Conservation (phyloP, 169 alveolate species). For the Eimeria sp. region DNA sequence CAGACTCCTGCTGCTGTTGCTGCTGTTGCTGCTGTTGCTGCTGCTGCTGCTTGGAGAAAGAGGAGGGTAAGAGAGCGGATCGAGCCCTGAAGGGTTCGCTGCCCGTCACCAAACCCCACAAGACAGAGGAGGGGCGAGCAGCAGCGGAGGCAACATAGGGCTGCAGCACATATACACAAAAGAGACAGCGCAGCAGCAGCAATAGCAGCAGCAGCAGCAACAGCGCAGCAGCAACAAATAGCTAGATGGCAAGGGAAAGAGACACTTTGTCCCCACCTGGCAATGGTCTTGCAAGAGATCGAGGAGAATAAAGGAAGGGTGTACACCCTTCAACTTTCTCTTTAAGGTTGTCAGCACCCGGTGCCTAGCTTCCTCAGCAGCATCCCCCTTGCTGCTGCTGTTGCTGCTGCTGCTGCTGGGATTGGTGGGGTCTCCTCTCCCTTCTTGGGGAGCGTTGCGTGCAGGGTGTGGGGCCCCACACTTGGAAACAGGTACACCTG, state of each 20-base stretch:
- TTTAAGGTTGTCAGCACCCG: background rate
- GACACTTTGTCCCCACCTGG: background rate
- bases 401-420: background rate
- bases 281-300: conserved; percentile 6
- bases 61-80: background rate
- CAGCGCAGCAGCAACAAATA: background rate
- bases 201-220: conserved; percentile 3
- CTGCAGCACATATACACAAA: background rate
- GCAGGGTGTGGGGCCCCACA: too few species aligned
- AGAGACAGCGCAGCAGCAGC: background rate
- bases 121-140: background rate
- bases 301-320: conserved; percentile 17
- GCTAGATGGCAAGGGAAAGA: background rate
- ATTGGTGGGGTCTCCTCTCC: background rate
- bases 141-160: background rate
- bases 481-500: too few species aligned
- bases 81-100: conserved; percentile 9
- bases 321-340: conserved; percentile 57
- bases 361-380: conserved; percentile 22
- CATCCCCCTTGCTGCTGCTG: background rate
- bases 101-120: background rate
- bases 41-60: background rate
- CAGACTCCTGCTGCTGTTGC: background rate
- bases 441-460: background rate
- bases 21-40: conserved; percentile 2